A percentile compares a stretch with the other conserved stretches of the same genome.
These are phyloP conservation scores for Verticillium isaacii DNA, from an alignment of 2,329 filamentous ascomycete genomes.

Conservation along the genomic window DNA sequence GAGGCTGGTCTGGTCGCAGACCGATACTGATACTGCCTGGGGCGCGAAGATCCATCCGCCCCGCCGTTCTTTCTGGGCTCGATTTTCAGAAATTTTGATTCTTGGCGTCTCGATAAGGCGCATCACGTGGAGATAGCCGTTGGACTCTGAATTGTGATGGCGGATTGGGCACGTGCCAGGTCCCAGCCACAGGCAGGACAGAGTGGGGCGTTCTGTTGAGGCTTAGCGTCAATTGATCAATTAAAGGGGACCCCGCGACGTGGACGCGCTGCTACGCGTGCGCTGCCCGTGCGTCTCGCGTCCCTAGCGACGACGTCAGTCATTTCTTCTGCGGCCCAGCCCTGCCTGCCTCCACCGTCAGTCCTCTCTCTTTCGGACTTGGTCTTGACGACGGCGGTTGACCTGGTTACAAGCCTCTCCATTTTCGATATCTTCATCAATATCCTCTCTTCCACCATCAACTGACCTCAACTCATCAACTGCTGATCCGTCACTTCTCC, in stretches of 20 bases:
- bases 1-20: background rate
- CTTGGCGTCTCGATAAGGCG: constrained; percentile 5
- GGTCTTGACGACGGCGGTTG: no score
- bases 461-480: background rate
- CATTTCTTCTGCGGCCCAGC: background rate
- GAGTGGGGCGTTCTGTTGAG: background rate
- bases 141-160: no score
- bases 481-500: background rate
- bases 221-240: background rate
- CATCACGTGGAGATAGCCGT: constrained; percentile 6
- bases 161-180: background rate
- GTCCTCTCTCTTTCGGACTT: background rate
- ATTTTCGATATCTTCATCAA: background rate
- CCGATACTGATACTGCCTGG: background rate
- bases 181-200: background rate
- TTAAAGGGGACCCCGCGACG: background rate
- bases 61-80: background rate
- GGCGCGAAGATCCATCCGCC: constrained; percentile 1
- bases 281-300: background rate
- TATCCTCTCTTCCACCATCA: background rate
- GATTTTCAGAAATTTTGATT: constrained; percentile 6
- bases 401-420: background rate
- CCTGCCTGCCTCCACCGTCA: background rate
- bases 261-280: background rate
- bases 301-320: background rate